These are phyloP conservation scores for Alternaria atra DNA, from an alignment of 2,329 filamentous ascomycete genomes.

Conservation along the genomic window DNA sequence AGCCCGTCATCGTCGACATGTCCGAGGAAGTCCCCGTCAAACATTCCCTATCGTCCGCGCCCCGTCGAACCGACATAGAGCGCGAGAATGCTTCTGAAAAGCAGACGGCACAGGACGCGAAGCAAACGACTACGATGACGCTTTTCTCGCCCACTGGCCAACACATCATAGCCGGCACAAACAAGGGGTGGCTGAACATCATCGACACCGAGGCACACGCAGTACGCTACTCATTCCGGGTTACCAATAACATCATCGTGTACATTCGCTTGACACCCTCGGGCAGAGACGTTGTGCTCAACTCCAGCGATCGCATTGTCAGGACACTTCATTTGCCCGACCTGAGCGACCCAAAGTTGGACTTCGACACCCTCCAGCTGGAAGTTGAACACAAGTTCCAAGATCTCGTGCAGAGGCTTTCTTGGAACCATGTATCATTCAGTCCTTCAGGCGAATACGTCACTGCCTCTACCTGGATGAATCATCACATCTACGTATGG, in stretches of 20 bases:
- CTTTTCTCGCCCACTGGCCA: constrained; percentile 87
- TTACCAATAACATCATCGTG: constrained; percentile 87
- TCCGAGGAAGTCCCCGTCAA: constrained; percentile 75
- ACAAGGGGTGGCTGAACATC: constrained; percentile 95
- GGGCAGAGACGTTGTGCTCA: constrained; percentile 87
- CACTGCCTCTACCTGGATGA: constrained; percentile 95
- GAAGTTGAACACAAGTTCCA: constrained; percentile 98
- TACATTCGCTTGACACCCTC: constrained; percentile 84
- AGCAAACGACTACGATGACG: constrained; percentile 92
- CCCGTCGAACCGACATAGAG: constrained; percentile 75
- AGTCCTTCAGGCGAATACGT: constrained; percentile 95
- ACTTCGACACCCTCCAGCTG: constrained; percentile 85
- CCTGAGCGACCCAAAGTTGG: constrained; percentile 68
- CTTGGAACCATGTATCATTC: constrained; percentile 97
- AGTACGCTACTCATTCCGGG: constrained; percentile 88
- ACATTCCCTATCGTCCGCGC: constrained; percentile 80
- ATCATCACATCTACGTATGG: constrained; percentile 98
- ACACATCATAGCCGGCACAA: constrained; percentile 91
- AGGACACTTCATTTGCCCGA: constrained; percentile 91
- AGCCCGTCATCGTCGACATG: constrained; percentile 87
- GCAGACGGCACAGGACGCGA: constrained; percentile 88
- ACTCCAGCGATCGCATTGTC: constrained; percentile 94
- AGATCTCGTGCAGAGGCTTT: constrained; percentile 92
- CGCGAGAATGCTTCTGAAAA: constrained; percentile 81
- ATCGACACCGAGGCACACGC: constrained; percentile 83